phyloP scores from a whole-genome alignment of 129 eudicot species.

The Glebionis coronaria region DNA sequence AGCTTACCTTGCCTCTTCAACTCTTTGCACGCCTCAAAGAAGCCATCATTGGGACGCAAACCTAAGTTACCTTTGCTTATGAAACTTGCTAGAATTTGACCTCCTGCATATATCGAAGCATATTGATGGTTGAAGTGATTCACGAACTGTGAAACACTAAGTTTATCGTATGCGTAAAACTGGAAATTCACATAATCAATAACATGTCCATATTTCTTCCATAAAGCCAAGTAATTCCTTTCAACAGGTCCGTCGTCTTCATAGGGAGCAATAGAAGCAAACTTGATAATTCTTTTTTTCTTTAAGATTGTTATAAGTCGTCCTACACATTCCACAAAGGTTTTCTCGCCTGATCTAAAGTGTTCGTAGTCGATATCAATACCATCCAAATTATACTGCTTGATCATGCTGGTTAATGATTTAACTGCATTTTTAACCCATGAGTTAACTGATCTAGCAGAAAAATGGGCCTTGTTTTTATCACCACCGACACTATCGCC shows the following conservation, averaged over 20 bases:
- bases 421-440: constrained; percentile 55
- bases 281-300: constrained; percentile 24
- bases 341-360: constrained; percentile 27
- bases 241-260: too few species aligned
- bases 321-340: constrained; percentile 54
- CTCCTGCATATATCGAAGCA: constrained; percentile 29
- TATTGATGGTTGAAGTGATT: constrained; percentile 22
- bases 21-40: constrained; percentile 38
- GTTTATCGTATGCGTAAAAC: constrained; percentile 45
- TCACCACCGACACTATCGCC: constrained; percentile 40
- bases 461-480: constrained; percentile 24
- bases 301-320: constrained; percentile 40
- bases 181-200: constrained; percentile 60
- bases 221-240: too few species aligned
- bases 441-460: constrained; percentile 41
- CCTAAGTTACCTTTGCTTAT: too few species aligned
- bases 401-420: constrained; percentile 44
- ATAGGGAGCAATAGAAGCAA: constrained; percentile 65
- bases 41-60: constrained; percentile 33
- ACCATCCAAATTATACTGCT: too few species aligned
- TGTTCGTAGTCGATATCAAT: constrained; percentile 33
- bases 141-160: constrained; percentile 33
- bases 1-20: constrained; percentile 30
- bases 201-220: constrained; percentile 48
- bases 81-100: too few species aligned